phyloP scores from a whole-genome alignment of 805 yeast genomes.

The Candida maris region DNA sequence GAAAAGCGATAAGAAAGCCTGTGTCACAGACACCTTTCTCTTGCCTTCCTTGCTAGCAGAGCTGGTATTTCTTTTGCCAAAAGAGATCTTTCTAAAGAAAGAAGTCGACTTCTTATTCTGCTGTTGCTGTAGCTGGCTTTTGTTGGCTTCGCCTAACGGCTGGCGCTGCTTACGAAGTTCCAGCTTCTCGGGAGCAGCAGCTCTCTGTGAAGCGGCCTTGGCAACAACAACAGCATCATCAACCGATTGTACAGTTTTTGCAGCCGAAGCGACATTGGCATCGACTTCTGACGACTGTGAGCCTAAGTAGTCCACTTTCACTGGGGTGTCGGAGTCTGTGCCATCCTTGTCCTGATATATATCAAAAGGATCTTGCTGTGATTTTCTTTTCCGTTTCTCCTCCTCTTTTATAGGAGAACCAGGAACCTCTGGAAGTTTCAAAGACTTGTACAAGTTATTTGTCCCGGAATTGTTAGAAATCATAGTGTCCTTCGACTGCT shows the following conservation, averaged over 20 bases:
- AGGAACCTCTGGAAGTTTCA: conserved; percentile 47
- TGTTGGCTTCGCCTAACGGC: conserved; percentile 25
- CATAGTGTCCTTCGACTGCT: conserved; percentile 39
- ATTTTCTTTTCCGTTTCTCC: conserved; percentile 16
- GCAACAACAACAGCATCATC: not conserved
- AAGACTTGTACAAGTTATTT: conserved; percentile 40
- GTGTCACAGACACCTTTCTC: conserved; percentile 23
- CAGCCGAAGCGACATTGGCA: not conserved
- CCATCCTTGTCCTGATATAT: conserved; percentile 22
- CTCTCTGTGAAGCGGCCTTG: conserved; percentile 4
- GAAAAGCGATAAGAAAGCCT: conserved; percentile 40
- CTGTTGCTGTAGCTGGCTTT: conserved; percentile 12
- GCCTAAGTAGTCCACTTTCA: not conserved
- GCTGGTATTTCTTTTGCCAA: conserved; percentile 36
- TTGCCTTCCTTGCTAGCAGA: conserved; percentile 8
- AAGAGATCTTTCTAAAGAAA: conserved; percentile 48
- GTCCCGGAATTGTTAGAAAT: conserved; percentile 36
- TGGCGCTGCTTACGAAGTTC: conserved; percentile 21
- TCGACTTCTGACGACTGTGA: conserved; percentile 2
- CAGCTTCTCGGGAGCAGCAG: conserved; percentile 12
- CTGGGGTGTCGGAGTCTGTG: not conserved
- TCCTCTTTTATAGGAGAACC: conserved; percentile 34
- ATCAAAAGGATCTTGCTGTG: conserved; percentile 22
- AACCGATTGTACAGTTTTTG: not conserved
- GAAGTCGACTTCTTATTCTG: conserved; percentile 21